A percentile compares a stretch with the other conserved stretches of the same genome.
Conservation (phyloP, 371 early-diverging fungal species). For the Blakeslea trispora region DNA sequence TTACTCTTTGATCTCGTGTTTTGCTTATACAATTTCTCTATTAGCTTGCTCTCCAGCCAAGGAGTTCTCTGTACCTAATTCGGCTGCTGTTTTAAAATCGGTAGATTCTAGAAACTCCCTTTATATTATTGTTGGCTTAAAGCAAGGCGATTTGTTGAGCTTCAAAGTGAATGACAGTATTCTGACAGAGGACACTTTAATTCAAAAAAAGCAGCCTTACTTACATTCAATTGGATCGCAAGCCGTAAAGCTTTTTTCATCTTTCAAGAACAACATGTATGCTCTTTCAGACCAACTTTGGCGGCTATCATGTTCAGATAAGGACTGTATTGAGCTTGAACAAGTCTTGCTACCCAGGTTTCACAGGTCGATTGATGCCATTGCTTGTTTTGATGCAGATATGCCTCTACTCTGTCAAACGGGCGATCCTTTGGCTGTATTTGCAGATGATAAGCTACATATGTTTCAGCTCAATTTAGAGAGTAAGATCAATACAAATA, state of each 20-base stretch:
- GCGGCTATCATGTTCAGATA: conserved; percentile 18
- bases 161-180: conserved; percentile 6
- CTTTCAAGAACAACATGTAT: conserved; percentile 9
- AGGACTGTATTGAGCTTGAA: conserved; percentile 19
- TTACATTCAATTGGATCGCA: conserved; percentile 6
- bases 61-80: conserved; percentile 11
- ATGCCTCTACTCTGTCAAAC: conserved; percentile 1
- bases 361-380: conserved; percentile 10
- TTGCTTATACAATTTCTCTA: no score
- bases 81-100: conserved; percentile 3
- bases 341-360: conserved; percentile 19
- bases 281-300: conserved; percentile 32
- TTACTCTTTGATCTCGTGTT: no score
- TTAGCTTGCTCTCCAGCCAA: conserved; percentile 6
- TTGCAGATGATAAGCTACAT: conserved; percentile 29
- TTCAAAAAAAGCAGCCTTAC: background rate
- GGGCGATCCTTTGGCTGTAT: conserved; percentile 17
- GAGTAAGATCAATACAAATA: conserved; percentile 14
- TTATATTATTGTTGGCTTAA: conserved; percentile 14
- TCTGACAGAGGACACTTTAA: background rate
- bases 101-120: background rate
- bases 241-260: conserved; percentile 12
- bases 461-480: conserved; percentile 9
- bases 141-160: conserved; percentile 18
- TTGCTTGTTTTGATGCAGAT: conserved; percentile 19